Conservation (phyloP, 129 eudicot genomes). For the Flaveria sonorensis region DNA sequence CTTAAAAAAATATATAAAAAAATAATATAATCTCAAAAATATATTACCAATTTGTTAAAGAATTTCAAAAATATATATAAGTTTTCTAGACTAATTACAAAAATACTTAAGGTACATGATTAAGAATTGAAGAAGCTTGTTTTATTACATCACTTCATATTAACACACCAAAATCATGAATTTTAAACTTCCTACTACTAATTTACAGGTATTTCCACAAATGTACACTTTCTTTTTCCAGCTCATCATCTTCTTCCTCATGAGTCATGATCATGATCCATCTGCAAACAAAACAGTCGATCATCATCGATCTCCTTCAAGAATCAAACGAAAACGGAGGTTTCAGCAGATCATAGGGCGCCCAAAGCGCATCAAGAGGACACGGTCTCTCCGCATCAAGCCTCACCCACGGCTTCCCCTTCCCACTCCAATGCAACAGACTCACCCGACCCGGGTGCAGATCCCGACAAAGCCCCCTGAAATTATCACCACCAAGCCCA, state of each 20-base stretch:
- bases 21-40: too few relatives aligned
- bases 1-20: too few relatives aligned
- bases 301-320: too few relatives aligned
- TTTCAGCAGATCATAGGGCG: constrained; percentile 23
- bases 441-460: constrained; percentile 41
- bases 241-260: too few relatives aligned
- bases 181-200: background rate
- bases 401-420: constrained; percentile 18
- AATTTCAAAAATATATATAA: too few relatives aligned
- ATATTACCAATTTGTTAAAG: too few relatives aligned
- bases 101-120: background rate
- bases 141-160: background rate
- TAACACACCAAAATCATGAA: constrained; percentile 2
- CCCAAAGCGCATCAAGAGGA: constrained; percentile 29
- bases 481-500: constrained; percentile 2
- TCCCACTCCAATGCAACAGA: constrained; percentile 24
- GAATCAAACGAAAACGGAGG: too few relatives aligned
- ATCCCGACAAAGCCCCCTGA: constrained; percentile 20
- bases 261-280: too few relatives aligned
- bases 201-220: too few relatives aligned
- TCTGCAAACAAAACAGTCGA: too few relatives aligned
- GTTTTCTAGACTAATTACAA: too few relatives aligned
- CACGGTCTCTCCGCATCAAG: constrained; percentile 24
- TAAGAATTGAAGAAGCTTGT: background rate
- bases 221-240: too few relatives aligned